These are phyloP conservation scores for Polyporus tsugae DNA, from an alignment of 1,284 basidiomycete genomes.

Conservation along the genomic window DNA sequence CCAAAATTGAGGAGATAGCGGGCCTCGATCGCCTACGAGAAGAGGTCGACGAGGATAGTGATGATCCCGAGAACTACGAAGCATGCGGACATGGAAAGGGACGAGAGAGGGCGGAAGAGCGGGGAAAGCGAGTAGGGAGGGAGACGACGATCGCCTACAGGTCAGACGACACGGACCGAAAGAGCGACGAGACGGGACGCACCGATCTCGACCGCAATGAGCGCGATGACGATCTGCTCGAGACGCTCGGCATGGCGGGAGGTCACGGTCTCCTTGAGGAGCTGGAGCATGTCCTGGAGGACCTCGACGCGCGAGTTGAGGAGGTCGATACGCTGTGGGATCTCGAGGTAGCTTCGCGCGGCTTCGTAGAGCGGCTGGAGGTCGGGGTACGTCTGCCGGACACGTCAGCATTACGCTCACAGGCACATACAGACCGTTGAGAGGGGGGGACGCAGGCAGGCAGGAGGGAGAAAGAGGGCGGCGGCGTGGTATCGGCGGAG, in stretches of 20 bases:
- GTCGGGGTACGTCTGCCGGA: conserved; percentile 82
- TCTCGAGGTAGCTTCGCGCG: conserved; percentile 92
- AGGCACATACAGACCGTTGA: not conserved
- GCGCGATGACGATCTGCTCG: conserved; percentile 94
- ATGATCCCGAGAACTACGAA: conserved; percentile 71
- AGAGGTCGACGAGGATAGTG: conserved; percentile 76
- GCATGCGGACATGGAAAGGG: conserved; percentile 1
- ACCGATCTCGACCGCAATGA: conserved; percentile 93
- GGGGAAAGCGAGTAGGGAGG: not conserved
- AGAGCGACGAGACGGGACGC: conserved; percentile 32
- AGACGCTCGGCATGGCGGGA: conserved; percentile 91
- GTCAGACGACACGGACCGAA: conserved; percentile 7
- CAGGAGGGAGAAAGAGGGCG: conserved; percentile 7
- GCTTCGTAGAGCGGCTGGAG: conserved; percentile 96
- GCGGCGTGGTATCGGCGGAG: conserved; percentile 4
- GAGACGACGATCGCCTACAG: not conserved
- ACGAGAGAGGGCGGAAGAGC: not conserved
- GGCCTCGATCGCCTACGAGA: conserved; percentile 41
- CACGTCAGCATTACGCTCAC: not conserved
- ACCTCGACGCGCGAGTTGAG: conserved; percentile 96
- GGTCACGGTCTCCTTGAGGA: conserved; percentile 95
- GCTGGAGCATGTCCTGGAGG: conserved; percentile 95
- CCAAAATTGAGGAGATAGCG: conserved; percentile 2
- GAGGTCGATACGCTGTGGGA: conserved; percentile 92
- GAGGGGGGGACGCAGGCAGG: not conserved